Base-by-base conservation (phyloP, 768 basidiomycete genomes). In the Hydnum rufescens region DNA sequence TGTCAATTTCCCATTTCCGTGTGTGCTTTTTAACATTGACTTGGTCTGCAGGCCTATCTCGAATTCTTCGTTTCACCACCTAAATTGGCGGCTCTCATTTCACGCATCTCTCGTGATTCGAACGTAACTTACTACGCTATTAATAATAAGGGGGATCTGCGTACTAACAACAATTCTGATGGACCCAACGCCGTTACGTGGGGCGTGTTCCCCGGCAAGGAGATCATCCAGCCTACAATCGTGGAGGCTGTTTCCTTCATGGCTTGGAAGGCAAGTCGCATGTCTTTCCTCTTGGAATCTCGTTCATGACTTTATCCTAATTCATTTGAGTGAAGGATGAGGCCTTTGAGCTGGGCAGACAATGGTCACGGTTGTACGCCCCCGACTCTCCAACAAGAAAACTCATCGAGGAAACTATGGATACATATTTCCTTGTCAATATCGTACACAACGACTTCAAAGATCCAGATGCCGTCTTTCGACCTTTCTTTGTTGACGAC, bases 121-220 rank as follows among this genome's bases (percentile, higher is more conserved):
- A 77, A 80, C 58, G 82, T 93, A 61, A 96, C 90, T 2, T 99
- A 97, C 71, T 93, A 96, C 60, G 87, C 90, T 47, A 93, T 96
- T 65, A 96, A 96, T 74, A 87, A 82, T 64, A 77, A 80, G 39
- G 95, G 95, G 36, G 92, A 97, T 64, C 70, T 99, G 49, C 77
- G 81, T 52, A 96, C 95, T 48, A 99, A 97, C 70, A 90, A 79
- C 16, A 84, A 88, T 59, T 85, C 82, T 2, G 90, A 95, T 49
- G 89, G 92, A 2, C 92, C 95, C 26, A 96, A 95, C 60, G 92
- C 92, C n/a, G 89, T 96, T 18, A 96, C 92, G 1, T 96, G 92
- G 92, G 92, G 92, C 57, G 87, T 95, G 5, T 96, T 93, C 73
- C 88, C 92, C 3, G 86, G 87, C 53, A 96, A 96, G 65, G 92